Base-by-base conservation (phyloP, 805 yeast genomes). In the Cyberlindnera sargentensis region DNA sequence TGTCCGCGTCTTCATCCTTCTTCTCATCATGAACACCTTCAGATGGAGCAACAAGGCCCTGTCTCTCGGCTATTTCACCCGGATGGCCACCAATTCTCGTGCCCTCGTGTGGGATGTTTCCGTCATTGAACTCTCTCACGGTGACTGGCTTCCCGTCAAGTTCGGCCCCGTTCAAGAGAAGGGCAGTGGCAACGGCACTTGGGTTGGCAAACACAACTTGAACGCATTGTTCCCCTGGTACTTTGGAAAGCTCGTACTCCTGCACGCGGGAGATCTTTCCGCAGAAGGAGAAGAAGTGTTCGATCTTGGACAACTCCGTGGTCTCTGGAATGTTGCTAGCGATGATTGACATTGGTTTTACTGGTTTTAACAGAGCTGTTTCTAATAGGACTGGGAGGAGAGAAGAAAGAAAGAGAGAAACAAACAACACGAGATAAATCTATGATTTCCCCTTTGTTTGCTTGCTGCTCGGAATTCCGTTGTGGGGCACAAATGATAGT, bases 241-340 rank as follows among this genome's bases (percentile, higher is more conserved):
- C 40, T 24, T 42, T 37, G 5, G 50, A 36, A 6, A 43, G 39
- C 9, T 43, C 37, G 32, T 47, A 42, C 24, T 49, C 49, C 31
- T 53, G 53, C 35, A 55, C 47, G 30, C 47, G 57, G 45, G 57
- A 56, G 44, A 71, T 69, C 48, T 68, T 72, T 15, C 95, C 95
- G 58, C 93, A 83, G 62, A 84, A 84, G 25, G 83, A 69, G 63
- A 85, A 84, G 64, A 84, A 84, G 47, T 82, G 83, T 36, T 68
- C 63, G 31, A 84, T 60, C 53, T 81, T 77, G 34, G 70, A 68
- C 37, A 71, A 66, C 4, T 77, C 52, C 34, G 80, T 72, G 29
- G 69, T 51, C 4, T 63, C 52, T 34, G 85, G 77, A 34, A 84
- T 71, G 48, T 78, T 73, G 15, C 79, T 70, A 24, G 79, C 87